phyloP scores from a whole-genome alignment of 2,329 filamentous ascomycete species.

The Fusarium succisae region DNA sequence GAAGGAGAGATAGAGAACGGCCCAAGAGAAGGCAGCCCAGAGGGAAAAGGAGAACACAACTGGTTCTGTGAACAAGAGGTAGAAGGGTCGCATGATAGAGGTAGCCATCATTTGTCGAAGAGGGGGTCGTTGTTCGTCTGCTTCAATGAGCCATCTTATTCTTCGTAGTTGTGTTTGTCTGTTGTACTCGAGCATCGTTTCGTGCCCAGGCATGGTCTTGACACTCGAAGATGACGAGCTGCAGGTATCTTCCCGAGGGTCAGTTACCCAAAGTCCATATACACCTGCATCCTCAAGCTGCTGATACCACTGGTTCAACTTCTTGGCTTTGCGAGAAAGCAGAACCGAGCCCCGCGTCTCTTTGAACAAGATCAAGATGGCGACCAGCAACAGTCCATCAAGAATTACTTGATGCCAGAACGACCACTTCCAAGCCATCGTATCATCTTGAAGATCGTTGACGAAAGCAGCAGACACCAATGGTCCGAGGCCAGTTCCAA shows the following conservation, averaged over 20 bases:
- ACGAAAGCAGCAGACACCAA: slow-evolving; percentile 76
- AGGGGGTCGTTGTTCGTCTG: slow-evolving; percentile 78
- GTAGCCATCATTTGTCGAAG: slow-evolving; percentile 75
- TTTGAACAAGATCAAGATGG: slow-evolving; percentile 76
- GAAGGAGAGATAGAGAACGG: slow-evolving; percentile 86
- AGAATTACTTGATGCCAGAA: slow-evolving; percentile 87
- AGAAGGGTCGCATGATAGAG: slow-evolving; percentile 81
- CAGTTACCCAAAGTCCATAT: slow-evolving; percentile 57
- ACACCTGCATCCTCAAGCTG: slow-evolving; percentile 71
- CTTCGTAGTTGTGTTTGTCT: slow-evolving; percentile 49
- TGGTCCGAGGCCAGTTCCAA: slow-evolving; percentile 83
- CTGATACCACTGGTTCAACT: slow-evolving; percentile 83
- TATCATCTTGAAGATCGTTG: slow-evolving; percentile 60
- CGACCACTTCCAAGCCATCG: slow-evolving; percentile 79
- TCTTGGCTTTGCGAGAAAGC: slow-evolving; percentile 76
- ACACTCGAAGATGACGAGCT: slow-evolving; percentile 38
- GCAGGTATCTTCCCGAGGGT: slow-evolving; percentile 5
- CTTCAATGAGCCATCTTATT: slow-evolving; percentile 81
- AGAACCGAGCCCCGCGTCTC: slow-evolving; percentile 87
- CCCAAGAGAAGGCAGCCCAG: slow-evolving; percentile 92
- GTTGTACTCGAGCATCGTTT: slow-evolving; percentile 10
- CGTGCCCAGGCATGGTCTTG: slow-evolving; percentile 17
- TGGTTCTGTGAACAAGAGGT: slow-evolving; percentile 77
- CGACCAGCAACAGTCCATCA: slow-evolving; percentile 66
- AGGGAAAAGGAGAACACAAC: slow-evolving; percentile 88